A percentile compares a stretch with the other conserved stretches of the same genome.
Conservation (phyloP, 441 rosid genomes). For the Omphalea diandra region DNA sequence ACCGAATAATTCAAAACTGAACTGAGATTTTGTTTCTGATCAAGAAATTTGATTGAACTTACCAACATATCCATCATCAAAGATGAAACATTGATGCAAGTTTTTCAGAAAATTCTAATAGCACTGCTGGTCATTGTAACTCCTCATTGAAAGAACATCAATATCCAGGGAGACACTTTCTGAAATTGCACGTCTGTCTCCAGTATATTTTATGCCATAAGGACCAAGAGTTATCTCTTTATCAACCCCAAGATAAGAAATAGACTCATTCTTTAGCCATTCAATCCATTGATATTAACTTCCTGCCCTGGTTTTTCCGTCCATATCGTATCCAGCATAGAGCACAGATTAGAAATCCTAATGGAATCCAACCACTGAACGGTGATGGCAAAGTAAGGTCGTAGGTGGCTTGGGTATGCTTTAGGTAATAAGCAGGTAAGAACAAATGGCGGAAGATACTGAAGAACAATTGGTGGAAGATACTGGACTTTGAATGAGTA, state of each 20-base stretch:
- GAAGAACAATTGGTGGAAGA: conserved; percentile 84
- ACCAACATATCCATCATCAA: conserved; percentile 70
- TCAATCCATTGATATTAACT: conserved; percentile 67
- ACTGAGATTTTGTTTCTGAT: neutral
- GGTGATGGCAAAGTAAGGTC: conserved; percentile 62
- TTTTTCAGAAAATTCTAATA: conserved; percentile 57
- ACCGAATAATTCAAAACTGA: neutral
- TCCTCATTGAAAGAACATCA: conserved; percentile 60
- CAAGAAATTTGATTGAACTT: conserved; percentile 21
- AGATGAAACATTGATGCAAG: conserved; percentile 77
- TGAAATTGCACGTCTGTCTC: conserved; percentile 66
- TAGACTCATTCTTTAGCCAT: conserved; percentile 67
- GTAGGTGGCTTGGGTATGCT: conserved; percentile 73
- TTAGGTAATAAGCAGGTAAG: conserved; percentile 72
- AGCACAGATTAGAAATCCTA: conserved; percentile 69
- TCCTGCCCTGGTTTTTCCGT: conserved; percentile 69
- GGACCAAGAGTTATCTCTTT: conserved; percentile 69
- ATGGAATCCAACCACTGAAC: conserved; percentile 72
- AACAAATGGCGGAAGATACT: no score
- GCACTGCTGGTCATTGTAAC: conserved; percentile 65
- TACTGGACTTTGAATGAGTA: conserved; percentile 67
- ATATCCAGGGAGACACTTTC: conserved; percentile 56
- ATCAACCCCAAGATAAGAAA: conserved; percentile 60
- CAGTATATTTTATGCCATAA: conserved; percentile 38
- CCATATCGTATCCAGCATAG: conserved; percentile 73